These are phyloP conservation scores for Penicillium alfredii DNA, from an alignment of 495 filamentous ascomycete genomes.

Conservation along the genomic window DNA sequence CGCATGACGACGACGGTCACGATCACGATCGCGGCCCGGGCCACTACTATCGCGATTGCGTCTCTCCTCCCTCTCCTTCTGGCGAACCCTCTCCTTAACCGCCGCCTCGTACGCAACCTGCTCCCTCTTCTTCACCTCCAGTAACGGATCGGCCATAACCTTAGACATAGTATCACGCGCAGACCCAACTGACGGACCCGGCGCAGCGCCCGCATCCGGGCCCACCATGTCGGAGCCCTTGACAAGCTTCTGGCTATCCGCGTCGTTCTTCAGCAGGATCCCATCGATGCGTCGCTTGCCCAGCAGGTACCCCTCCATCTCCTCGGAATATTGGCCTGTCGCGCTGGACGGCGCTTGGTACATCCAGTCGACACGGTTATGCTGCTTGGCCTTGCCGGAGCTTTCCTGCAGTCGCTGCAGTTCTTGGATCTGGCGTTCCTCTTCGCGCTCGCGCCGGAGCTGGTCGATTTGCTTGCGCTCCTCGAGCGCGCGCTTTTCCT, in stretches of 20 bases:
- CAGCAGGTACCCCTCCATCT: conserved; percentile 89
- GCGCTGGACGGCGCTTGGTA: conserved; percentile 82
- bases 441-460: conserved; percentile 82
- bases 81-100: conserved; percentile 76
- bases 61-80: conserved; percentile 60
- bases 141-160: conserved; percentile 79
- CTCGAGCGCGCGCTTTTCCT: conserved; percentile 89
- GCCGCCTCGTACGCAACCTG: conserved; percentile 84
- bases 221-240: conserved; percentile 68
- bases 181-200: conserved; percentile 54
- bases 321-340: conserved; percentile 75
- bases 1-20: conserved; percentile 16
- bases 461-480: conserved; percentile 89
- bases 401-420: conserved; percentile 85
- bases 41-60: conserved; percentile 30
- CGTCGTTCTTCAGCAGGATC: conserved; percentile 71
- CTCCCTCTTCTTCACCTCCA: conserved; percentile 88
- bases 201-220: conserved; percentile 55
- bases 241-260: conserved; percentile 68
- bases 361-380: conserved; percentile 94
- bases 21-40: conserved; percentile 15
- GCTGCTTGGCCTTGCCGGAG: conserved; percentile 68
- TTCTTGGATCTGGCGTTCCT: conserved; percentile 90
- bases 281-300: conserved; percentile 86
- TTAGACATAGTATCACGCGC: conserved; percentile 74